Evolutionary conservation across 73 alveolate species (phyloP).

Genomic region (Paramecium octaurelia): DNA sequence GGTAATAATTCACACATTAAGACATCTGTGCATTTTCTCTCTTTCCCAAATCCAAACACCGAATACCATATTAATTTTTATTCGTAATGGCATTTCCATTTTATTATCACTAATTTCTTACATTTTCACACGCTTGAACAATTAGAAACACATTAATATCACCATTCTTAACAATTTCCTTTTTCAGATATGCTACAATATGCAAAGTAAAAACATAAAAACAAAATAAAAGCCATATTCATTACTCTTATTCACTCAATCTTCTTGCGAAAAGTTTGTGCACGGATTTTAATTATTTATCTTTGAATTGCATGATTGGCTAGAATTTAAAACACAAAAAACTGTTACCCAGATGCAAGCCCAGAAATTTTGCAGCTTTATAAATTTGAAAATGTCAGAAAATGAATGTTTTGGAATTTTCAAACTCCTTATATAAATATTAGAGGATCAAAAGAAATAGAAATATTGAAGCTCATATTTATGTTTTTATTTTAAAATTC

Average conservation of each 20-base stretch:
- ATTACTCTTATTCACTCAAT: neutral
- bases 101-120: neutral
- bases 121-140: neutral
- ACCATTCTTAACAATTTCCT: neutral
- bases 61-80: neutral
- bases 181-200: neutral
- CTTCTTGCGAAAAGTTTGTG: neutral
- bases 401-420: neutral
- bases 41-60: neutral
- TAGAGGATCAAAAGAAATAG: no score
- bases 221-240: neutral
- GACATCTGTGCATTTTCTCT: neutral
- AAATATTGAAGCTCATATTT: no score
- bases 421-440: neutral
- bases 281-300: neutral
- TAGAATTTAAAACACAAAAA: neutral
- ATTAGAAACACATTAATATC: neutral
- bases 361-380: neutral
- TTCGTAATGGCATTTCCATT: neutral
- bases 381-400: neutral
- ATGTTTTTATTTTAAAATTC: no score
- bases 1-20: neutral
- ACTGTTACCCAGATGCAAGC: neutral
- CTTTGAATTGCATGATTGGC: neutral
- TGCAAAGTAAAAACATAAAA: neutral